These are phyloP conservation scores for Cyclotella atomus DNA, from an alignment of 108 stramenopile species.

Conservation along the genomic window DNA sequence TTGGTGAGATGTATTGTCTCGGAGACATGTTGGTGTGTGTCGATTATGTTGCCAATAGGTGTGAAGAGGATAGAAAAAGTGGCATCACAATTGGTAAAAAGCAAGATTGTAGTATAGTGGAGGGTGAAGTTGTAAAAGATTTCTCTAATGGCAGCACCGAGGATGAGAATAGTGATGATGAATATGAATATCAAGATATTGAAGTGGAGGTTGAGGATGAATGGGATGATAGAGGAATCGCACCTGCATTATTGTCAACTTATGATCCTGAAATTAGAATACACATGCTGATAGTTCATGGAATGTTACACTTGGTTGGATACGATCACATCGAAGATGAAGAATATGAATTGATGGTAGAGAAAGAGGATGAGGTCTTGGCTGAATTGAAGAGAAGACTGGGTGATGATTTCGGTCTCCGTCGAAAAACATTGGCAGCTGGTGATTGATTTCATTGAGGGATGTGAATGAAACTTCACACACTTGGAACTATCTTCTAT, in stretches of 20 bases:
- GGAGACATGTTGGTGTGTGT: conserved; percentile 93
- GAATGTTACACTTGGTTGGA: conserved; percentile 94
- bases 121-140: conserved; percentile 33
- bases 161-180: conserved; percentile 7
- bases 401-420: conserved; percentile 39
- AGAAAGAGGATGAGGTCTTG: conserved; percentile 83
- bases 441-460: neutral
- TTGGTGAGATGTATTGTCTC: conserved; percentile 81
- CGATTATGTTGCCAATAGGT: conserved; percentile 84
- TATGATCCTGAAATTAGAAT: conserved; percentile 83
- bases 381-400: conserved; percentile 50
- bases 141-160: neutral
- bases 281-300: conserved; percentile 93
- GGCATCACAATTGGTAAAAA: conserved; percentile 26
- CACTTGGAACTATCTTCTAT: neutral
- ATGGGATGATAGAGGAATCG: conserved; percentile 89
- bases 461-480: neutral
- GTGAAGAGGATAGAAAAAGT: conserved; percentile 57
- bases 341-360: conserved; percentile 93
- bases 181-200: conserved; percentile 45
- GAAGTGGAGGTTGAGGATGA: conserved; percentile 56
- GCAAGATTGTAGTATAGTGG: conserved; percentile 41
- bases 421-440: neutral
- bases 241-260: conserved; percentile 81
- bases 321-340: conserved; percentile 95